Evolutionary conservation across 179 eudicot species (phyloP), one percentile per base, ranked within the genome.

Genomic region (Sideroxylon spinosum): DNA sequence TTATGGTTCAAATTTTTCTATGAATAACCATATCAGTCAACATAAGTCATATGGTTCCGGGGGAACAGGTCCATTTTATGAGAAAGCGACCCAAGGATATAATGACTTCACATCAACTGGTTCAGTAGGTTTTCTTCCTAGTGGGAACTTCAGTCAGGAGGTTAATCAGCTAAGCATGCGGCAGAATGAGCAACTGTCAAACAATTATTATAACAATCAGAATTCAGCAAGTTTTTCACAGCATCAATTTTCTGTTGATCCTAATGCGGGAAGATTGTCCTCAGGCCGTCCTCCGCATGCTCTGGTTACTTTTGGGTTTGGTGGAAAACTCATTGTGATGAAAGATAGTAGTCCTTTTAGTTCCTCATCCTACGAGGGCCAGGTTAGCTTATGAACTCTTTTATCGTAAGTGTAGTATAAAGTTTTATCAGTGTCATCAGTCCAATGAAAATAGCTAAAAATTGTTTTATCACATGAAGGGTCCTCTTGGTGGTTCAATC

Each of bases 251-350:
- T 76, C 88, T 67, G 75, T 78, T 84, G 82, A 79, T 59, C 87
- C 88, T 8, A 82, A 70, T 57, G 79, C 81, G 23, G 89, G 89
- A 78, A 90, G 98, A 76, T 86, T 97, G 75, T 88, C 95, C 74
- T 91, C 92, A n/a, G 93, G 96, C 64, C 97, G 98, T 78, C 98
- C 98, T 79, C 88, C 96, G 9, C 97, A 93, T 91, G 94, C 98
- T 22, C 84, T 94, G 62, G 97, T 91, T 78, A 79, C 92, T 56
- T 94, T 94, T 87, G 98, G 98, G 19, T 94, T 94, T 86, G 98
- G 98, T 70, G 98, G 98, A 71, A 94, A 93, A 86, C 94, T 94
- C 71, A 80, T 93, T 77, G 88, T 93, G 78, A 87, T 89, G 93
- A 93, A 90, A 84, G 87, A 90, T 84, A 83, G 68, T 66, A 79